phyloP scores from a whole-genome alignment of 179 eudicot species.

The Patellifolia procumbens region DNA sequence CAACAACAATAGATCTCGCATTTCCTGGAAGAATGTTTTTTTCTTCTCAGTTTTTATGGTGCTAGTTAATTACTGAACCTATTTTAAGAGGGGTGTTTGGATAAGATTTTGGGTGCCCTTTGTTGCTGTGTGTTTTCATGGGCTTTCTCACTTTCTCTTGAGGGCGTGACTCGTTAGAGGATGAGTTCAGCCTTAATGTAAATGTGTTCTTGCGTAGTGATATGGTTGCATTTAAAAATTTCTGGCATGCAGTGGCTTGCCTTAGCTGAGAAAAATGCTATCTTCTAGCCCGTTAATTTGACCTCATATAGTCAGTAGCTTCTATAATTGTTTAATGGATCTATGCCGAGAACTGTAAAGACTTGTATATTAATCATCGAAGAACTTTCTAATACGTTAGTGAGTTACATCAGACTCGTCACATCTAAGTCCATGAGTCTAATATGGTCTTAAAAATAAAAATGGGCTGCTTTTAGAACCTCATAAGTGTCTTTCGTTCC shows the following conservation, averaged over 20 bases:
- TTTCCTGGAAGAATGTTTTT: neutral
- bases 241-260: conserved; percentile 8
- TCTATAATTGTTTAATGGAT: neutral
- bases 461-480: neutral
- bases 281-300: neutral
- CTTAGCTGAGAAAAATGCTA: neutral
- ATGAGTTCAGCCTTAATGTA: neutral
- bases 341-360: neutral
- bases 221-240: neutral
- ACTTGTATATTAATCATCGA: neutral
- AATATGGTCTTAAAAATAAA: neutral
- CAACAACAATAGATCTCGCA: neutral
- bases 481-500: neutral
- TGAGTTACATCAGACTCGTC: neutral
- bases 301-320: neutral
- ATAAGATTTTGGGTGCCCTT: neutral
- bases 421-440: neutral
- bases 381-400: neutral
- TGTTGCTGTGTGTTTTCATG: neutral
- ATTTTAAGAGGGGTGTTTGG: neutral
- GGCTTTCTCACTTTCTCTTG: neutral
- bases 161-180: neutral
- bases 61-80: neutral
- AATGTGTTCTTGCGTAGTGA: neutral
- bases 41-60: neutral